Conservation (phyloP, 176 grass and related monocot species). For the Eragrostis nindensis region DNA sequence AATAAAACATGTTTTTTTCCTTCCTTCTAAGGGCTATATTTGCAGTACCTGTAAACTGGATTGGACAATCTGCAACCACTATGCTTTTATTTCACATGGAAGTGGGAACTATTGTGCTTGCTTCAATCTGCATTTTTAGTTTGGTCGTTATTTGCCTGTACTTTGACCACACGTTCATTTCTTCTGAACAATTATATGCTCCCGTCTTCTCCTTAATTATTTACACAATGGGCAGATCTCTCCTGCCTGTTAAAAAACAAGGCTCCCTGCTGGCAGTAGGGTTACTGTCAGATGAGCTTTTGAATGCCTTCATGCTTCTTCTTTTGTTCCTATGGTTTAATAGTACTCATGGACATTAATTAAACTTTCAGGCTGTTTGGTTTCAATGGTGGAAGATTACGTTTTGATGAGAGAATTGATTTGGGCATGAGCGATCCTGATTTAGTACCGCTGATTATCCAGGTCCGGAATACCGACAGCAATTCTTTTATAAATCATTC, state of each 20-base stretch:
- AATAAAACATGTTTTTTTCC: neutral
- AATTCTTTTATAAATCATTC: slow-evolving; percentile 10
- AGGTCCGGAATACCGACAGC: slow-evolving; percentile 52
- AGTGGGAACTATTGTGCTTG: neutral
- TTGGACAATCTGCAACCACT: neutral
- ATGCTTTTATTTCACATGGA: slow-evolving; percentile 12
- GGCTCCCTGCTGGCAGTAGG: neutral
- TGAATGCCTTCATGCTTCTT: neutral
- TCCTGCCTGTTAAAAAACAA: neutral
- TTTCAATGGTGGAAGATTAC: slow-evolving; percentile 86
- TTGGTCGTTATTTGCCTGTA: slow-evolving; percentile 1
- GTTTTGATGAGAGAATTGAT: slow-evolving; percentile 98
- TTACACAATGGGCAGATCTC: neutral
- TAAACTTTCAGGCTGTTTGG: slow-evolving; percentile 79
- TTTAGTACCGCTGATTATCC: slow-evolving; percentile 96
- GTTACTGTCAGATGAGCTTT: neutral
- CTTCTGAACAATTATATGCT: neutral
- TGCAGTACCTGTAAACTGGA: neutral
- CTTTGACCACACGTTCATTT: neutral
- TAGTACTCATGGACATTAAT: slow-evolving; percentile 35
- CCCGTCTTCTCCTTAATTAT: neutral
- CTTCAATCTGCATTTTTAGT: neutral
- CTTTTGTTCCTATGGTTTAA: neutral
- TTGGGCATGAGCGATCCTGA: slow-evolving; percentile 99
- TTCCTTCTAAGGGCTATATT: neutral